Conservation (phyloP, 148 eudicot species). For the Chenopodium quinoa region DNA sequence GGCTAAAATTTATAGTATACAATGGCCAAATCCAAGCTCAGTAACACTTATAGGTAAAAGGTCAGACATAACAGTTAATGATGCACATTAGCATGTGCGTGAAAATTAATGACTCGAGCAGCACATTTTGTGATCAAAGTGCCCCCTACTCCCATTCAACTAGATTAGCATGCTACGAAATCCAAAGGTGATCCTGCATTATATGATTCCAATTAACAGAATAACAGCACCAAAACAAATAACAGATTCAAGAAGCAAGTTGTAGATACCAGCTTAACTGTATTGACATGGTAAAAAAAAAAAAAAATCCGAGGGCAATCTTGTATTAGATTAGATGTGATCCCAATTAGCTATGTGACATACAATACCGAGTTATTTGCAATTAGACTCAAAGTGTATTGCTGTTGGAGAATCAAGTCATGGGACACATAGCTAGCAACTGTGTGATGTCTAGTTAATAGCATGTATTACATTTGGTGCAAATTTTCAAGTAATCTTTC, state of each 20-base stretch:
- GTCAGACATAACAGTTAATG: background rate
- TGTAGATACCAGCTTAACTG: background rate
- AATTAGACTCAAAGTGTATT: no score
- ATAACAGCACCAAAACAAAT: background rate
- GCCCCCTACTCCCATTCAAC: background rate
- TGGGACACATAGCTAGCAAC: background rate
- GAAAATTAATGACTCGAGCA: background rate
- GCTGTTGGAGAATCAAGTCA: background rate
- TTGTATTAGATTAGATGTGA: background rate
- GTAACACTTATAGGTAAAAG: background rate
- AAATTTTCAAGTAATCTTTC: background rate
- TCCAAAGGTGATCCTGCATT: background rate
- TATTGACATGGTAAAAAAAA: background rate
- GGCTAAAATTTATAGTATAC: background rate
- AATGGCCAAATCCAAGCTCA: background rate
- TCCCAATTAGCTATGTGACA: background rate
- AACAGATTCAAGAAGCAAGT: background rate
- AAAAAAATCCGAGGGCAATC: background rate
- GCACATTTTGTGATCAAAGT: background rate
- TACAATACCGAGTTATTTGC: background rate
- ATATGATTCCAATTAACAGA: no score
- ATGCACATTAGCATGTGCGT: background rate
- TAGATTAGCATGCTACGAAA: background rate
- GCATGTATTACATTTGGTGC: background rate
- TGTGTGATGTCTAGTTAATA: background rate